Base-by-base conservation (phyloP, 306 rosid genomes). In the Vigna hirtella region DNA sequence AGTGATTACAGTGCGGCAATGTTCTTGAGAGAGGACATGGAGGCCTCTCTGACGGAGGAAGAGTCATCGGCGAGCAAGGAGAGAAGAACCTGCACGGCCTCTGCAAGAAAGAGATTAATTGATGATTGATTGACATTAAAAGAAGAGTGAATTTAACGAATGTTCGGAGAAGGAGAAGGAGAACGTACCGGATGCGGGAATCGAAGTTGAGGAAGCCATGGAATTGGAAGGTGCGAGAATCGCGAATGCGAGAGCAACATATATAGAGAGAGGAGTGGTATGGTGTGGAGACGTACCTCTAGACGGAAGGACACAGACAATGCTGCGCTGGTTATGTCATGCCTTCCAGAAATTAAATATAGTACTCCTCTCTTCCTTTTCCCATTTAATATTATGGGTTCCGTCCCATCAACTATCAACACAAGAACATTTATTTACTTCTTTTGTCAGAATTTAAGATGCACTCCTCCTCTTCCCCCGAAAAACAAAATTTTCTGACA, bases 61-160 rank as follows among this genome's bases (percentile, higher is more conserved):
- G 97, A 89, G 75, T 92, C 98, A 76, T 94, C 98, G 3, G 96
- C 90, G 18, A 94, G 89, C 34, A 83, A 85, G 13, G 97, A 85
- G 28, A 94, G 93, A 52, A 94, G 87, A 86, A 94, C 90, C 76
- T 92, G 96, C 30, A 94, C 91, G 14, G 97, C 97, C 75, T 94
- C 98, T 94, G 94, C 77, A 47, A 64, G 9, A 14, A 28, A 68
- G 55, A 16, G 36, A 66, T 1, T 30, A 4, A 30, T 30, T 30
- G 8, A 34, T 34, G 1, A 34, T 70, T 17, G 73, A 70, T 56
- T 4, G 17, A 77, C 65, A 82, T 82, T 76, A n/a, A 53, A 72
- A 78, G 66, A 73, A 69, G 50, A 5, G 16, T 16, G 22, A 48
- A 76, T 76, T 36, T 36, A 20, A 12, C 1, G 20, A 61, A 26